phyloP scores from a whole-genome alignment of 176 grass and related monocot species.

The Saccharum spontaneum region DNA sequence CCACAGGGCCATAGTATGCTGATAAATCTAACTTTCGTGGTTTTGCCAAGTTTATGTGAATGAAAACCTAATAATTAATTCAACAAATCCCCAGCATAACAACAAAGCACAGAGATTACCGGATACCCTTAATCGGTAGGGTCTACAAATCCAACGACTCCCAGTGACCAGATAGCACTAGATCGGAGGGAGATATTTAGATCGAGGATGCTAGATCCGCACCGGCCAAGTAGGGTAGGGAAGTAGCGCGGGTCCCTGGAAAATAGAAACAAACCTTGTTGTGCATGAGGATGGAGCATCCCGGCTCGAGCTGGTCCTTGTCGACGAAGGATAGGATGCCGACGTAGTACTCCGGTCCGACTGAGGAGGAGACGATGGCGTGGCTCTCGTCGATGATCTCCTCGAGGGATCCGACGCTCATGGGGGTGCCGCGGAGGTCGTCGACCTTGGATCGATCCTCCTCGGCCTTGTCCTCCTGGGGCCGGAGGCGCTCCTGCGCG shows the following conservation, averaged over 20 bases:
- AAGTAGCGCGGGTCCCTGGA: neutral
- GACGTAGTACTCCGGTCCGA: slow-evolving; percentile 89
- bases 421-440: slow-evolving; percentile 76
- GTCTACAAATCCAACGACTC: neutral
- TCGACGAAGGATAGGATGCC: slow-evolving; percentile 83
- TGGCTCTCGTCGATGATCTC: slow-evolving; percentile 93
- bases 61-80: neutral
- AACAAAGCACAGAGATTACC: too few relatives aligned
- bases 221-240: neutral
- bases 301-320: slow-evolving; percentile 91
- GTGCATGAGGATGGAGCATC: slow-evolving; percentile 89
- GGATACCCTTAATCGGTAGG: neutral
- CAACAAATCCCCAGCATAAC: neutral
- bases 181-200: neutral
- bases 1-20: neutral
- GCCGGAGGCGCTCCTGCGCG: slow-evolving; percentile 78
- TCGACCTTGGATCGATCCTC: slow-evolving; percentile 92
- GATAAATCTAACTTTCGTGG: neutral
- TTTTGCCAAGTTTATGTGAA: neutral
- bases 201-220: slow-evolving; percentile 16
- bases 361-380: slow-evolving; percentile 80
- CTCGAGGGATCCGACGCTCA: slow-evolving; percentile 89
- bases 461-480: slow-evolving; percentile 80
- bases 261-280: slow-evolving; percentile 57
- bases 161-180: neutral